Conservation (phyloP, 2,329 filamentous ascomycete genomes). For the Xylariales sp. region DNA sequence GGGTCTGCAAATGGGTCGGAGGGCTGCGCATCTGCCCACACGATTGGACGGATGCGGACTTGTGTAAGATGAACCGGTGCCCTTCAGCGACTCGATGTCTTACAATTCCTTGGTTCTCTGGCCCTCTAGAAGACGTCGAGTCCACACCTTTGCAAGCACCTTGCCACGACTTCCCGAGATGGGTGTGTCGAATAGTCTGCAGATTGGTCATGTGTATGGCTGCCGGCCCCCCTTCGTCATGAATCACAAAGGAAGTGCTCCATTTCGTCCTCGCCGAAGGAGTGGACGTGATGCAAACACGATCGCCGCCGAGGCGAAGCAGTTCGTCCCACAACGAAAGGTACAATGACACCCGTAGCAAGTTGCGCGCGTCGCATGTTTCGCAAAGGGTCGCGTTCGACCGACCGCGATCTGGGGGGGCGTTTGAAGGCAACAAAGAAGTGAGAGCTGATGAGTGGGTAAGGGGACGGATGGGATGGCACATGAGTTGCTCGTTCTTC, state of each 20-base stretch:
- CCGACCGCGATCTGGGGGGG: slow-evolving; percentile 1
- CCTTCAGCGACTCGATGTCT: slow-evolving; percentile 44
- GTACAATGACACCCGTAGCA: slow-evolving; percentile 11
- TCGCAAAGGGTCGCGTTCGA: slow-evolving; percentile 9
- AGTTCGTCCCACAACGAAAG: slow-evolving; percentile 19
- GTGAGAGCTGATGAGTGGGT: not conserved
- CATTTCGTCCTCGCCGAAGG: slow-evolving; percentile 27
- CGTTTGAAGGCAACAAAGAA: not conserved
- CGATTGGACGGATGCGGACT: slow-evolving; percentile 34
- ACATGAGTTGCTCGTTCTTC: not conserved
- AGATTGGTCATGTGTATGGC: slow-evolving; percentile 32
- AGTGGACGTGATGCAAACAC: slow-evolving; percentile 18
- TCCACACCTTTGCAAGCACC: slow-evolving; percentile 28
- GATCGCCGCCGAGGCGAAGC: slow-evolving; percentile 11
- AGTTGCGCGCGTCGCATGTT: slow-evolving; percentile 13
- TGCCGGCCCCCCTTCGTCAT: slow-evolving; percentile 19
- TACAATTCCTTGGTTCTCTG: slow-evolving; percentile 37
- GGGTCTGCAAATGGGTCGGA: slow-evolving; percentile 35
- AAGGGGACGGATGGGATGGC: not conserved
- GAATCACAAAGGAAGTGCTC: slow-evolving; percentile 9
- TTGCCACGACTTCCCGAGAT: slow-evolving; percentile 34
- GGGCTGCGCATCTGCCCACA: slow-evolving; percentile 39
- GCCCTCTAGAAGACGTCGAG: slow-evolving; percentile 23
- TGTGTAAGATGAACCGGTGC: slow-evolving; percentile 35
- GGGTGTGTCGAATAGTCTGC: slow-evolving; percentile 37